Evolutionary conservation across 139 green algal species (phyloP).

Genomic region (Picochlorum sp.): DNA sequence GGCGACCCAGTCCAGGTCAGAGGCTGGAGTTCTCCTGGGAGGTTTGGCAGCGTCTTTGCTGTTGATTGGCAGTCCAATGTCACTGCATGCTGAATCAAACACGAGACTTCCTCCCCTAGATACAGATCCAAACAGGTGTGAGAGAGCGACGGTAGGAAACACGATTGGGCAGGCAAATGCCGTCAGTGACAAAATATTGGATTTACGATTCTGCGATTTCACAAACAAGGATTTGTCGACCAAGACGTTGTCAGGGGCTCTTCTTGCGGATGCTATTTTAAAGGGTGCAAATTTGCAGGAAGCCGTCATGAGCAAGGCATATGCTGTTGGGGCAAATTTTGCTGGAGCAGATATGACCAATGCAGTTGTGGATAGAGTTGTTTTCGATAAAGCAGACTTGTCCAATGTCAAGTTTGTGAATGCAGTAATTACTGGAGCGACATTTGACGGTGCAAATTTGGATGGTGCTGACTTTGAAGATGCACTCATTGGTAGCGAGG

Average conservation of each 20-base stretch:
- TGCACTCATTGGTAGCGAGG: slow-evolving; percentile 69
- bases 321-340: slow-evolving; percentile 69
- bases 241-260: slow-evolving; percentile 78
- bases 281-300: slow-evolving; percentile 62
- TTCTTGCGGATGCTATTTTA: slow-evolving; percentile 70
- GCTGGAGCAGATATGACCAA: slow-evolving; percentile 80
- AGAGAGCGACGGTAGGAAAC: slow-evolving; percentile 78
- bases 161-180: slow-evolving; percentile 93
- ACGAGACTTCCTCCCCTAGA: slow-evolving; percentile 62
- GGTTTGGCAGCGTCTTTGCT: slow-evolving; percentile 7
- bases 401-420: slow-evolving; percentile 56
- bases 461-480: slow-evolving; percentile 78
- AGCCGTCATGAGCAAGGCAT: slow-evolving; percentile 86
- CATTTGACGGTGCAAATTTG: slow-evolving; percentile 73
- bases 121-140: slow-evolving; percentile 73
- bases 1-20: background rate
- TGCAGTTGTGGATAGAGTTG: slow-evolving; percentile 82
- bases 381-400: slow-evolving; percentile 70
- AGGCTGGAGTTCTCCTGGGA: background rate
- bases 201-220: slow-evolving; percentile 76
- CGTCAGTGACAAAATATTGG: slow-evolving; percentile 83
- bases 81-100: slow-evolving; percentile 36
- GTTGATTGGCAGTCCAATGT: slow-evolving; percentile 6
- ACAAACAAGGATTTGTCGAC: slow-evolving; percentile 55
- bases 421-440: slow-evolving; percentile 58